Evolutionary conservation across 805 yeast genomes (phyloP), one percentile per base, ranked within the genome.

Genomic region (Starmerella davenportii): DNA sequence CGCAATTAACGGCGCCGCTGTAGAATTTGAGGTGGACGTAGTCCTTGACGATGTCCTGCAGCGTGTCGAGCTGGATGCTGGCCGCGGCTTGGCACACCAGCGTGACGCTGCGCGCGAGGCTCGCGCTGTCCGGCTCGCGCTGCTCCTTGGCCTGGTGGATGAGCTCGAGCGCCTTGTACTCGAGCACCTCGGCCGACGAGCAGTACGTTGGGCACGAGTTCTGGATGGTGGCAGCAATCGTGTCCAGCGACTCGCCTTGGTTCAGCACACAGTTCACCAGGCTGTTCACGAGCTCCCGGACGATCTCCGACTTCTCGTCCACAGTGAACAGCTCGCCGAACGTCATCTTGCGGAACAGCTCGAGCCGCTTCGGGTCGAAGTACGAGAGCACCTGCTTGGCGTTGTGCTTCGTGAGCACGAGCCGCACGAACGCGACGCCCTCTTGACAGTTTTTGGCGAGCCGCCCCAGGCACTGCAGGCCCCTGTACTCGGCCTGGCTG

Each of bases 121-220:
- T 71, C 49, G 80, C 76, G 38, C 76, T 69, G 38, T 85, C 95
- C 31, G 68, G 67, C 53, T 85, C 94, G 3, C 52, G 45, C 21
- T 35, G 35, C 30, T 44, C 38, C 46, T 70, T 70, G 20, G 96
- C 95, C 50, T 77, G 74, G 41, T 87, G 79, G 50, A 90, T 64
- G 55, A 79, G 84, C 56, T 90, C 98, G 49, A 84, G 74, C 0
- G 95, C 96, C 57, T 87, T 79, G 65, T 85, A 90, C 13, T 90
- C 80, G 43, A 84, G 68, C 21, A 90, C 95, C 58, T 90, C 98
- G 47, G 79, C 81, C 14, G 93, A 73, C 0, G 95, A 81, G 53
- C 96, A 90, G 58, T 84, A 90, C 0, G 93, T 74, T 1, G 93
- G 93, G 63, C 98, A 90, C 43, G 87, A 75, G 39, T 81, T 92